Base-by-base conservation (phyloP, 441 rosid genomes). In the Populus hybrid region DNA sequence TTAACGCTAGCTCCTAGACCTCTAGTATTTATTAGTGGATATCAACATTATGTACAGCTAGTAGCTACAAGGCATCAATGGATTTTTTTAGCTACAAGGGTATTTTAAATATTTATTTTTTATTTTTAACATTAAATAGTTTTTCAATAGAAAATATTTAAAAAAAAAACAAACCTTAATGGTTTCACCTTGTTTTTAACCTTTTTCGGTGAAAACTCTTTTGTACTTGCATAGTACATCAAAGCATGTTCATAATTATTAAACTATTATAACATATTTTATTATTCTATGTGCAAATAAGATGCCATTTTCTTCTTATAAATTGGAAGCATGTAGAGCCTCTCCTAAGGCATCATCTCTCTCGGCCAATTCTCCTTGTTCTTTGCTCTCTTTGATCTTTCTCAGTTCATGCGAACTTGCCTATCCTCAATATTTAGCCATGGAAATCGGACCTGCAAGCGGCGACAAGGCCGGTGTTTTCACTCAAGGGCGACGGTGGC, bases 181-280 rank as follows among this genome's bases (percentile, higher is more conserved):
- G 36, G 3, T 11, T 20, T 68, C 11, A 16, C 38, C 70, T 26
- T 67, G 35, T 68, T 32, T 67, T 23, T 10, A 2, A n/a, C 26
- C 50, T 65, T 64, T 12, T 40, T 21, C 16, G 23, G 46, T 40
- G 57, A 63, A 9, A 10, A 7, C 61, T 67, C 30, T 76, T 67
- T 76, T 80, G 78, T 80, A 74, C 82, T 81, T 74, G 46, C 70
- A 70, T 36, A 69, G 84, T 70, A 73, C 85, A 74, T 40, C 34
- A n/a, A 73, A 36, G 54, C 10, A n/a, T 5, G 21, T 4, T 14
- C 36, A 10, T 40, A 16, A 40, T 40, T 40, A 40, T 40, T 40
- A 12, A 11, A 18, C 61, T 26, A 7, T 23, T 46, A 34, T 67
- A 3, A 64, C 10, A 61, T 26, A 68, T 23, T 12, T 40, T 18